A percentile compares a stretch with the other conserved stretches of the same genome.
phyloP scores from a whole-genome alignment of 768 basidiomycete genomes.

The Psilocybe azurescens region DNA sequence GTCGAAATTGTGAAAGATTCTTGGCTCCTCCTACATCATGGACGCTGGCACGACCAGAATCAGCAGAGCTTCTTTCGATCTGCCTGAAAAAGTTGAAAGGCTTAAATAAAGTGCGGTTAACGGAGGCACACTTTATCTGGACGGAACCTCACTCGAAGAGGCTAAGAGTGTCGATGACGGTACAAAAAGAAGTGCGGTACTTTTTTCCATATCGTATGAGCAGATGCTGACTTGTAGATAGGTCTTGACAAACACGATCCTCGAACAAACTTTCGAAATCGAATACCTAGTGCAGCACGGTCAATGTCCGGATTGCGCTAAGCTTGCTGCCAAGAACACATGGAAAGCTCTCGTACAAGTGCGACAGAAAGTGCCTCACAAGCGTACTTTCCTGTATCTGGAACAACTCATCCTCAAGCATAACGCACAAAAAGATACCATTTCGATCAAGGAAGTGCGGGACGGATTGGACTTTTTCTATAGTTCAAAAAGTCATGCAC shows the following conservation, averaged over 20 bases:
- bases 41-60: conserved; percentile 88
- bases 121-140: conserved; percentile 99
- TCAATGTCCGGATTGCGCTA: conserved; percentile 94
- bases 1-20: conserved; percentile 96
- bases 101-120: conserved; percentile 90
- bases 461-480: conserved; percentile 99
- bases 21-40: conserved; percentile 89
- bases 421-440: conserved; percentile 95
- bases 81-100: conserved; percentile 96
- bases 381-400: conserved; percentile 96
- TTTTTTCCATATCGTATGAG: not conserved
- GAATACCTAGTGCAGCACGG: conserved; percentile 94
- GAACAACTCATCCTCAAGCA: conserved; percentile 98
- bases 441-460: conserved; percentile 88
- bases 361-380: conserved; percentile 98
- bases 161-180: conserved; percentile 89
- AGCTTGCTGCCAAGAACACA: conserved; percentile 96
- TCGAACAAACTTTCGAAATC: conserved; percentile 97
- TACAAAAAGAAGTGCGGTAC: conserved; percentile 91
- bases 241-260: conserved; percentile 93
- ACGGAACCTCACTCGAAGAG: conserved; percentile 98
- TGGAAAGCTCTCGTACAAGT: conserved; percentile 99
- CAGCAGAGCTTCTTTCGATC: conserved; percentile 90
- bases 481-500: conserved; percentile 84
- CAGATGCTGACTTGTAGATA: conserved; percentile 10